Conservation (phyloP, 371 early-diverging fungal genomes). For the Chytridiales sp. region DNA sequence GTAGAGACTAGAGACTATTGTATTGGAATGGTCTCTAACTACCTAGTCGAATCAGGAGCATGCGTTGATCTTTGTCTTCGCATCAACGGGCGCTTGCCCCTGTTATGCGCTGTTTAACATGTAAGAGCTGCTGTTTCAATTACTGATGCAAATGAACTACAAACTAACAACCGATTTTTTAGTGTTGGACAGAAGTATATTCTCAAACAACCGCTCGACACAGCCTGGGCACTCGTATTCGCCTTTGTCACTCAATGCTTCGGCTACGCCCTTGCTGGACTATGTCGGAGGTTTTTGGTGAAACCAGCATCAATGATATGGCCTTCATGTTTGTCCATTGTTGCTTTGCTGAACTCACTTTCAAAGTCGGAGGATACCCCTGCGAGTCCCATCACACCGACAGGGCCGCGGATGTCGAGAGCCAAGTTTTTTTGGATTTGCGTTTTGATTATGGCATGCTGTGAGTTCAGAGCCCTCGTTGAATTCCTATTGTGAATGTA, state of each 20-base stretch:
- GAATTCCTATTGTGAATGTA: too few relatives aligned
- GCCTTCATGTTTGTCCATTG: slow-evolving; percentile 66
- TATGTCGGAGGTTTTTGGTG: slow-evolving; percentile 68
- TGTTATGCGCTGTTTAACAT: slow-evolving; percentile 16
- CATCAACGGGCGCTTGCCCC: slow-evolving; percentile 24
- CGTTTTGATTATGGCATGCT: slow-evolving; percentile 54
- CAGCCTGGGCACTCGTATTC: slow-evolving; percentile 10
- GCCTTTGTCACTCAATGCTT: slow-evolving; percentile 42
- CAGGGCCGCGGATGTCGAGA: slow-evolving; percentile 31
- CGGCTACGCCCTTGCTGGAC: slow-evolving; percentile 80
- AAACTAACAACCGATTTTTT: not conserved
- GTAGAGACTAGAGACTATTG: too few relatives aligned
- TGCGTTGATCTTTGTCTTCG: slow-evolving; percentile 40
- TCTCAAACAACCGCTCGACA: slow-evolving; percentile 2
- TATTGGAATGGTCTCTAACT: too few relatives aligned
- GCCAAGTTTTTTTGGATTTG: slow-evolving; percentile 66
- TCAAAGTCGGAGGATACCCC: slow-evolving; percentile 54
- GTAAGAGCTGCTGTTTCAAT: not conserved
- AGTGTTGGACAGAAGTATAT: slow-evolving; percentile 16
- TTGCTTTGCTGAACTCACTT: slow-evolving; percentile 68
- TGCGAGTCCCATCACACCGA: slow-evolving; percentile 59
- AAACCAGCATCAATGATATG: slow-evolving; percentile 81
- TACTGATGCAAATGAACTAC: not conserved
- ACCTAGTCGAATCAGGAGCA: too few relatives aligned
- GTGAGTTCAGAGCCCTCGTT: slow-evolving; percentile 78